These are phyloP conservation scores for Melocanna baccifera DNA, from an alignment of 176 grass and related monocot genomes.

Conservation along the genomic window DNA sequence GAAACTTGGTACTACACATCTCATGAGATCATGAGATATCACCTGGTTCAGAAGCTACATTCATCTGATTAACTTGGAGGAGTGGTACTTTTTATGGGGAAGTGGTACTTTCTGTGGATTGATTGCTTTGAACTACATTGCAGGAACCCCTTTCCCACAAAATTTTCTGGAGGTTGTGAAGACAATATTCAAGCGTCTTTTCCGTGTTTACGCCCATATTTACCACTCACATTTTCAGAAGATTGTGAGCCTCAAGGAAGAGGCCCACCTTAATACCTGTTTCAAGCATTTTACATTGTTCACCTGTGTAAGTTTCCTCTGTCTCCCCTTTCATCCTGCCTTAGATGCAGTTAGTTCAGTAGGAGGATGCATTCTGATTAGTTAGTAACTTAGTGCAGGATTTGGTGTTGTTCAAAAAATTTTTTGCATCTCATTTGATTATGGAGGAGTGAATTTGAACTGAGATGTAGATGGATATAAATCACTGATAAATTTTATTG, in stretches of 20 bases:
- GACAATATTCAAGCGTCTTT: constrained; percentile 93
- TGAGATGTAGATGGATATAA: background rate
- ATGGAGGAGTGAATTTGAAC: background rate
- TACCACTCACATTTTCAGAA: constrained; percentile 96
- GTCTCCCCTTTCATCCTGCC: background rate
- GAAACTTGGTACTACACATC: constrained; percentile 58
- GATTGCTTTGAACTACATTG: background rate
- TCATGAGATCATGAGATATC: background rate
- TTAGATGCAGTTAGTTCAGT: background rate
- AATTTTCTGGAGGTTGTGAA: constrained; percentile 84
- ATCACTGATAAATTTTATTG: background rate
- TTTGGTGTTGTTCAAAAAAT: background rate
- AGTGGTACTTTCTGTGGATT: background rate
- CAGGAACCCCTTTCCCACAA: constrained; percentile 76
- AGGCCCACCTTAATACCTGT: constrained; percentile 96
- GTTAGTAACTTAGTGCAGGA: background rate
- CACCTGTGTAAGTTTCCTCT: constrained; percentile 62
- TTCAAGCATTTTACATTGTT: constrained; percentile 99
- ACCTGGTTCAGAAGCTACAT: background rate
- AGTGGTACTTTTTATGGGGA: background rate
- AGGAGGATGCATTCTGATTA: background rate
- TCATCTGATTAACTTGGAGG: background rate
- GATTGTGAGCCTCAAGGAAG: constrained; percentile 93
- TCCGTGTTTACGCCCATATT: constrained; percentile 93
- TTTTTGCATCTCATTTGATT: background rate